These are phyloP conservation scores for Mycena epipterygia DNA, from an alignment of 768 basidiomycete species.

Conservation along the genomic window DNA sequence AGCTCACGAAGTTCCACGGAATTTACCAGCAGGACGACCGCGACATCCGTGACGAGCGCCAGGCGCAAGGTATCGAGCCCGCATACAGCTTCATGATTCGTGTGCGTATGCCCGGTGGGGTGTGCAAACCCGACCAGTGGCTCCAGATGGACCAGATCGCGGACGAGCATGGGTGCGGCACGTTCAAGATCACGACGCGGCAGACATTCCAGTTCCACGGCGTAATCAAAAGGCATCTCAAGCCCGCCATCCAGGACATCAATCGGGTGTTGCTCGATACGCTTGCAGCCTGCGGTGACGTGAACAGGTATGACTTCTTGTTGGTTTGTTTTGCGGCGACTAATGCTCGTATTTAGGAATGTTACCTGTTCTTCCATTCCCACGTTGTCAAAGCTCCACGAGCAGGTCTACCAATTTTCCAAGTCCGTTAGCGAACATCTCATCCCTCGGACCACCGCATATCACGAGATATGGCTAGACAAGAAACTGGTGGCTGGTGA, in stretches of 20 bases:
- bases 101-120: slow-evolving; percentile 95
- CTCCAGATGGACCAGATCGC: slow-evolving; percentile 95
- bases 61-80: slow-evolving; percentile 92
- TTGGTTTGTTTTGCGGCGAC: background rate
- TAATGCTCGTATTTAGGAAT: slow-evolving; percentile 64
- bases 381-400: slow-evolving; percentile 87
- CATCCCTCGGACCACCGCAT: slow-evolving; percentile 91
- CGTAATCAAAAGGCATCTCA: slow-evolving; percentile 96
- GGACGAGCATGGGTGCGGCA: slow-evolving; percentile 93
- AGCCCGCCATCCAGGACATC: slow-evolving; percentile 96
- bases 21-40: slow-evolving; percentile 98
- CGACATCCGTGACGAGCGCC: slow-evolving; percentile 97
- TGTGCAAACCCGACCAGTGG: slow-evolving; percentile 95
- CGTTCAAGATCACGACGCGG: slow-evolving; percentile 97
- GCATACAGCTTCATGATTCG: slow-evolving; percentile 99
- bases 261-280: slow-evolving; percentile 94
- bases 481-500: slow-evolving; percentile 97
- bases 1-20: slow-evolving; percentile 98
- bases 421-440: slow-evolving; percentile 88
- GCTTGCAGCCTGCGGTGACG: slow-evolving; percentile 98
- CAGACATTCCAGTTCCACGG: slow-evolving; percentile 99
- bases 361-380: slow-evolving; percentile 95
- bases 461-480: slow-evolving; percentile 99
- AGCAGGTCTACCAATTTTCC: slow-evolving; percentile 86
- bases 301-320: slow-evolving; percentile 77